Base-by-base conservation (phyloP, 1,284 basidiomycete genomes). In the Apiotrichum siamense region DNA sequence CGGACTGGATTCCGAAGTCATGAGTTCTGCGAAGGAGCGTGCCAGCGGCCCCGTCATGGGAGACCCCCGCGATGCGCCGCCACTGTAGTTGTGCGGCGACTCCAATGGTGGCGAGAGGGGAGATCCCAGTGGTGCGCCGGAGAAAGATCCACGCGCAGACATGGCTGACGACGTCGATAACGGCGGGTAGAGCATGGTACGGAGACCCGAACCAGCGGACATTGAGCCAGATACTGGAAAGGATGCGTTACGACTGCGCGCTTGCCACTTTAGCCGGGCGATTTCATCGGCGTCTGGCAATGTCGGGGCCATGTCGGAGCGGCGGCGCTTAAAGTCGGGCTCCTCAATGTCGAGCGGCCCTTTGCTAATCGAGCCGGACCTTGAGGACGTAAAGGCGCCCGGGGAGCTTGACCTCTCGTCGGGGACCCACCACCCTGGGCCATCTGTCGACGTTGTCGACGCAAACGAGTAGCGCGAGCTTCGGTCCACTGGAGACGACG, bases 211-310 rank as follows among this genome's bases (percentile, higher is more conserved):
- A 18, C 35, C 33, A 1, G 57, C 42, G 9, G 56, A 56, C 1
- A 54, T 38, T 1, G 62, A 57, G 0, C 51, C 54, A 37, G 52
- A 33, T 6, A 40, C 51, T 0, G 66, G 69, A 47, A 62, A 69
- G 5, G 70, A 71, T 2, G 69, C 69, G 48, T 72, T 70, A 37
- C 69, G 52, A 36, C 55, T 65, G 33, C 70, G 69, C 2, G 70
- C 62, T 48, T 66, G 64, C 66, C 68, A 70, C 40, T 61, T 61
- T 7, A 71, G 37, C 44, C 67, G 57, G 5, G 66, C 67, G 5
- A 58, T 55, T 43, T 73, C 70, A 29, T 73, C 70, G 5, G 63
- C 53, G 44, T 71, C 67, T 4, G 59, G 57, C 7, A 58, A 35
- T 2, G 61, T 54, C 1, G 61, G 61, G 0, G 65, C 60, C 7